Percentiles rank a stretch among this genome's conserved stretches.
phyloP scores from a whole-genome alignment of 805 yeast genomes.

The Ogataea paradorogensis region DNA sequence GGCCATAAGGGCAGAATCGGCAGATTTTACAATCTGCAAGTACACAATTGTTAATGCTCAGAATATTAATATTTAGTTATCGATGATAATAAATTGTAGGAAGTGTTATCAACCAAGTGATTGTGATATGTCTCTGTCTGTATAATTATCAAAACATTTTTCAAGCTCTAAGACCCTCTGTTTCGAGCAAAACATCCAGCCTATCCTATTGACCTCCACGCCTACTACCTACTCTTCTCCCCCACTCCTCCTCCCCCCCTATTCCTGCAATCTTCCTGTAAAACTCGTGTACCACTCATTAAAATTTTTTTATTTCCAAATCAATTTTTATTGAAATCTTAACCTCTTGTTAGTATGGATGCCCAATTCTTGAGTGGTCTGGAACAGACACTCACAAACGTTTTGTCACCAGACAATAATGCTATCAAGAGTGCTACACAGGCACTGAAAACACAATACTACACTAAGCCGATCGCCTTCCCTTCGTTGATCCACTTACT shows the following conservation, averaged over 20 bases:
- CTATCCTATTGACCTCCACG: too few species aligned
- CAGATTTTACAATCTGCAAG: neutral
- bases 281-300: conserved; percentile 8
- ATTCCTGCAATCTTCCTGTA: neutral
- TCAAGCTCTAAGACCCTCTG: too few species aligned
- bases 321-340: conserved; percentile 1
- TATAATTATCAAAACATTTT: too few species aligned
- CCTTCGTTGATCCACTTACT: conserved; percentile 82
- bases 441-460: conserved; percentile 69
- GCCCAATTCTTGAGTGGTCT: conserved; percentile 64
- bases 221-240: too few species aligned
- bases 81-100: neutral
- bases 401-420: conserved; percentile 76
- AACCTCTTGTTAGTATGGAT: conserved; percentile 49
- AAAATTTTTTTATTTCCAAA: conserved; percentile 8
- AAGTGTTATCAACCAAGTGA: neutral
- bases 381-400: conserved; percentile 75
- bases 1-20: conserved; percentile 31
- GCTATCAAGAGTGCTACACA: conserved; percentile 81
- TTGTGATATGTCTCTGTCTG: too few species aligned
- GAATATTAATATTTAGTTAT: neutral
- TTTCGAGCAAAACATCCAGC: too few species aligned
- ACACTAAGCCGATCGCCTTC: conserved; percentile 64
- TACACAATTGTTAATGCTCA: too few species aligned
- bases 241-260: neutral